Conservation (phyloP, 2,329 filamentous ascomycete species). For the Fusarium brachygibbosum region DNA sequence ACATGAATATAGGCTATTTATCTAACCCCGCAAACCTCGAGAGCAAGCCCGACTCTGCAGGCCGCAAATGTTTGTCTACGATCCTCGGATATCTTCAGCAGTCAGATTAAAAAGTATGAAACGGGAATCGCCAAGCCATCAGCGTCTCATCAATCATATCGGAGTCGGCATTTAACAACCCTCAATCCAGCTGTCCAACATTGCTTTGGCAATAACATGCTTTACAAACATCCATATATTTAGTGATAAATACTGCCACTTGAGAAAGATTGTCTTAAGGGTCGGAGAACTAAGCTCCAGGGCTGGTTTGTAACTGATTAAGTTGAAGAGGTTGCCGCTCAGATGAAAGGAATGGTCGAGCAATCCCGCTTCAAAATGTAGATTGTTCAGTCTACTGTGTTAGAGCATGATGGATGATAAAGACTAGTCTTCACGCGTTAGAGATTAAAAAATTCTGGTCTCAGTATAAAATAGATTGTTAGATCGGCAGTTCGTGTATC, state of each 20-base stretch:
- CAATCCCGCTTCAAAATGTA: no score
- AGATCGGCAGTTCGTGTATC: not conserved
- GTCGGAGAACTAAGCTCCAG: not conserved
- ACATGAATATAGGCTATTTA: not conserved
- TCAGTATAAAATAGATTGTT: not conserved
- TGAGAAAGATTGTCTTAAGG: not conserved
- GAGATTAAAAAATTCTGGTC: not conserved
- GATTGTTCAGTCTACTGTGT: no score
- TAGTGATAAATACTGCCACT: not conserved
- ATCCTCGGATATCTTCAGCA: not conserved
- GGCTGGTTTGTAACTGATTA: not conserved
- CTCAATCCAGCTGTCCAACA: no score
- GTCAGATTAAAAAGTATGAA: no score
- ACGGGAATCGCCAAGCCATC: not conserved
- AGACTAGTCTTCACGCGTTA: not conserved
- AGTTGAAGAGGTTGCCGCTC: not conserved
- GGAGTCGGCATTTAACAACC: not conserved
- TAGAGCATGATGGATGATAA: no score
- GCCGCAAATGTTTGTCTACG: not conserved
- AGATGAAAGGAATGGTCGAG: no score
- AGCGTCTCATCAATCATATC: not conserved
- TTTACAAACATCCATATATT: not conserved
- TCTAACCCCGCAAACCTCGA: not conserved
- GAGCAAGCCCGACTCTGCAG: not conserved
- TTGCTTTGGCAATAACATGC: not conserved